Evolutionary conservation across 768 basidiomycete genomes (phyloP), one percentile per base, ranked within the genome.

Genomic region (Psilocybe subaeruginosa): DNA sequence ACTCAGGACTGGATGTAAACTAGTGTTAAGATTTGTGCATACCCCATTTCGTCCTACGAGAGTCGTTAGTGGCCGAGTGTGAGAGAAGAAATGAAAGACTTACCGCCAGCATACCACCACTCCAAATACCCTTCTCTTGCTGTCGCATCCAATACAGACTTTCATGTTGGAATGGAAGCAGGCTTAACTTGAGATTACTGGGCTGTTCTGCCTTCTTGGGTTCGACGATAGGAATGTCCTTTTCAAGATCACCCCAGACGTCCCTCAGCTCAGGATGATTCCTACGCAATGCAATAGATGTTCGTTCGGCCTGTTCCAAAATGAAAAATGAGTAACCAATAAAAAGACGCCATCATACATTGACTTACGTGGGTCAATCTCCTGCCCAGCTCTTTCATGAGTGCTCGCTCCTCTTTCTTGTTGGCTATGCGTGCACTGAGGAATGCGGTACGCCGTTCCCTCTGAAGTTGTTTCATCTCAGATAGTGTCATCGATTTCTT

Each of bases 91-190:
- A 58, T 45, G 41, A 19, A 17, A 64, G 29, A 78, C 89, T 67
- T 74, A 92, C 92, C 17, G 95, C 94, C 56, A 98, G 80, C 86
- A 98, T 89, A 4, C 97, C 97, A 39, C 97, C 97, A 51, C 81
- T 78, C 93, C 96, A 99, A 2, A 86, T 75, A 6, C 91, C 84
- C 56, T 88, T 78, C 73, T 99, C 97, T 77, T 99, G 97, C 69
- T 93, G 83, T 66, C 86, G 85, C 94, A 99, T 97, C 97, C 97
- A 99, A 69, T 80, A 89, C 64, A 99, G 78, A 75, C 93, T 94
- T 76, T 99, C 97, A 55, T 85, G 86, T 73, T 99, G 97, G 84
- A 99, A 99, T 0, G 96, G 97, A 37, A 99, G 79, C 3, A 99
- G 83, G 0, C 84, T 87, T 53, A 93, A 83, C 72, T 94, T 97